phyloP scores from a whole-genome alignment of 257 asterid genomes.

The Scutellaria baicalensis region DNA sequence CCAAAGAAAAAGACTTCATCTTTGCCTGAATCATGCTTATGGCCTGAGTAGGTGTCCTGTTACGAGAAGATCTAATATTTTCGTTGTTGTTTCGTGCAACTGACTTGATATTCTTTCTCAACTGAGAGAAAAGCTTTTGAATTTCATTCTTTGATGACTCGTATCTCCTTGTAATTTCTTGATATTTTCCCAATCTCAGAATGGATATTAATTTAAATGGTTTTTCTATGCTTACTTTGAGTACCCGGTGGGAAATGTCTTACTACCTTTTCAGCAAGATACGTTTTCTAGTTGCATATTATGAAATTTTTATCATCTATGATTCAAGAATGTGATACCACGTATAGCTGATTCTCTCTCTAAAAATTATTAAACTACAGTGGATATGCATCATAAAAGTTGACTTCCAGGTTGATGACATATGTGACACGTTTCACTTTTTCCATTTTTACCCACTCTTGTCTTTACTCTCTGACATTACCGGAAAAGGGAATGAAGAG shows the following conservation, averaged over 20 bases:
- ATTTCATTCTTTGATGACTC: not conserved
- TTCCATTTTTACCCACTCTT: too few relatives aligned
- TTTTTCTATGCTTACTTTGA: conserved; percentile 3
- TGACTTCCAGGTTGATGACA: conserved; percentile 12
- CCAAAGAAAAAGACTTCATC: not conserved
- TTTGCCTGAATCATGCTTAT: not conserved
- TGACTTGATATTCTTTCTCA: too few relatives aligned
- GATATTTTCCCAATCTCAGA: not conserved
- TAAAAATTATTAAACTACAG: too few relatives aligned
- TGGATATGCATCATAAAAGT: conserved; percentile 3
- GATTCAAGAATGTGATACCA: not conserved
- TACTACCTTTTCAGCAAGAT: not conserved
- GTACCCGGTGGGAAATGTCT: conserved; percentile 3
- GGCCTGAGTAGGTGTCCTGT: not conserved
- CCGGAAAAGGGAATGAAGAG: too few relatives aligned
- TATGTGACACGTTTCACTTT: not conserved
- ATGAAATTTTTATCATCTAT: not conserved
- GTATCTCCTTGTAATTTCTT: not conserved
- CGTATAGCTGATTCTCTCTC: not conserved
- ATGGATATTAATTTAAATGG: not conserved
- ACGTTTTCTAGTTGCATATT: not conserved
- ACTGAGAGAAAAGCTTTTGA: not conserved
- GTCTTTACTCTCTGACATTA: too few relatives aligned
- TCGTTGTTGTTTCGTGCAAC: too few relatives aligned
- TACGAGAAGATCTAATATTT: not conserved